phyloP scores from a whole-genome alignment of 2,329 filamentous ascomycete species.

The Albifimbria verrucaria region DNA sequence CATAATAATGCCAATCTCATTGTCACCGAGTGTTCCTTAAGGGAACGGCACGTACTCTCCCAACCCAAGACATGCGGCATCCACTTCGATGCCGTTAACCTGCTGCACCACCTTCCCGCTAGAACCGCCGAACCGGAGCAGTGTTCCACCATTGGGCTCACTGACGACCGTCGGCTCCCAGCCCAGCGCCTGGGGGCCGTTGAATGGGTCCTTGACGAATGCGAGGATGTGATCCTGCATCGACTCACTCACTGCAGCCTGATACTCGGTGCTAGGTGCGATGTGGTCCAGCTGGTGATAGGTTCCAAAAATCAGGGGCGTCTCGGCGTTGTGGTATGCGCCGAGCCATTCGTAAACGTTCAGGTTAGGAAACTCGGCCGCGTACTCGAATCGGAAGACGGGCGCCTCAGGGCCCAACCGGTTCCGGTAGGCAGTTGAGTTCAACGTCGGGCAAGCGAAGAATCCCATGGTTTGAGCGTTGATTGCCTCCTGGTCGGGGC shows the following conservation, averaged over 20 bases:
- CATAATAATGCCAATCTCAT: too few relatives aligned
- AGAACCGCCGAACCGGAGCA: background rate
- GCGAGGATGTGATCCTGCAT: conserved; percentile 24
- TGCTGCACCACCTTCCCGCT: background rate
- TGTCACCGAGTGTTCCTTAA: background rate
- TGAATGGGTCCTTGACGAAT: conserved; percentile 20
- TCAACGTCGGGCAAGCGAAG: conserved; percentile 22
- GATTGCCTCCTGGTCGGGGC: conserved; percentile 18
- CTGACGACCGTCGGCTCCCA: conserved; percentile 11
- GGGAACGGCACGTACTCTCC: background rate
- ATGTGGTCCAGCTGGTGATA: conserved; percentile 21
- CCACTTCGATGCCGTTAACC: background rate
- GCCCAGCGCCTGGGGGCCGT: conserved; percentile 17
- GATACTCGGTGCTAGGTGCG: conserved; percentile 18
- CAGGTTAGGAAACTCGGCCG: conserved; percentile 38
- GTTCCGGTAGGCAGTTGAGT: conserved; percentile 23
- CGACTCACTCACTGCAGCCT: conserved; percentile 17
- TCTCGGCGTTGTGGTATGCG: conserved; percentile 36
- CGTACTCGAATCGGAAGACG: conserved; percentile 37
- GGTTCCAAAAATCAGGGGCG: conserved; percentile 36
- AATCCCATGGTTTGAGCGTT: conserved; percentile 11
- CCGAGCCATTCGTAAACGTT: conserved; percentile 35
- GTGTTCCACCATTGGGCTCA: background rate
- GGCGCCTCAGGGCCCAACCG: conserved; percentile 16
- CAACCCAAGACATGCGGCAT: background rate